Evolutionary conservation across 73 alveolate species (phyloP).

Genomic region (Tetrahymena thermophila): DNA sequence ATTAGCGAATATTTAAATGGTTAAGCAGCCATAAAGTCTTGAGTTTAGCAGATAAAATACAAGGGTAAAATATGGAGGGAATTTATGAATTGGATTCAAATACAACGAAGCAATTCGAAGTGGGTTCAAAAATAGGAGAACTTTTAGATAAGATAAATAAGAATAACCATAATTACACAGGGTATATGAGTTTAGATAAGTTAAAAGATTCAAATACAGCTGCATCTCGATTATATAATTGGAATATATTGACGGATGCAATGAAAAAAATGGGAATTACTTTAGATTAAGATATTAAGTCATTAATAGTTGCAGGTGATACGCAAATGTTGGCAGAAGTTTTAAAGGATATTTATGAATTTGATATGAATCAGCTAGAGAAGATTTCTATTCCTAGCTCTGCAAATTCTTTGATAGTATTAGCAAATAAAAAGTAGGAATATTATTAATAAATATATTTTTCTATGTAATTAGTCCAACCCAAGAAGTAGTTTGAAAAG

Average conservation of each 20-base stretch:
- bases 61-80: not conserved
- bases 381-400: conserved; percentile 20
- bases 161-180: not conserved
- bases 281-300: conserved; percentile 34
- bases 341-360: conserved; percentile 30
- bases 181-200: conserved; percentile 7
- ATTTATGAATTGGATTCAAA: not conserved
- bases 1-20: not conserved
- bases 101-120: not conserved
- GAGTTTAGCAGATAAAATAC: not conserved
- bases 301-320: conserved; percentile 31
- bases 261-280: conserved; percentile 31
- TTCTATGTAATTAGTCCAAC: conserved; percentile 6
- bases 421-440: conserved; percentile 27
- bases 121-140: not conserved
- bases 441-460: conserved; percentile 3
- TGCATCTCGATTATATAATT: conserved; percentile 61
- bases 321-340: conserved; percentile 33
- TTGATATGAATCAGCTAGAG: conserved; percentile 17
- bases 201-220: conserved; percentile 60
- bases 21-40: not conserved
- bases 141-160: not conserved
- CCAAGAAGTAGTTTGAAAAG: not conserved
- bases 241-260: conserved; percentile 59
- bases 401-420: conserved; percentile 8